Conservation (phyloP, 2,329 filamentous ascomycete species). For the Ophiocordyceps sinensis region DNA sequence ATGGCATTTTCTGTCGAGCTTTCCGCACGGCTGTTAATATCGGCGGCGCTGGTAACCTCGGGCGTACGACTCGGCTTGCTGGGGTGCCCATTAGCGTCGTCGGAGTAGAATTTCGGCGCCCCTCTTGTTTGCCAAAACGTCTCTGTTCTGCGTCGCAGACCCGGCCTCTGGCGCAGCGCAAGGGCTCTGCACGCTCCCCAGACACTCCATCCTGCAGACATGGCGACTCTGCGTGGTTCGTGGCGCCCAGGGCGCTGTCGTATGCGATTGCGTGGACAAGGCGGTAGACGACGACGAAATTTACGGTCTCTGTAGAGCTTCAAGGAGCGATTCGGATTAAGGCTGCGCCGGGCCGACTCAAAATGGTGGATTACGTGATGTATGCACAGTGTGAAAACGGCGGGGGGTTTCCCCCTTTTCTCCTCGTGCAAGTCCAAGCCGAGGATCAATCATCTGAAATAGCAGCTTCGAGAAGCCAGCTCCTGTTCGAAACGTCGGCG, state of each 20-base stretch:
- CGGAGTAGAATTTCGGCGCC: slow-evolving; percentile 15
- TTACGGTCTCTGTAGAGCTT: slow-evolving; percentile 1
- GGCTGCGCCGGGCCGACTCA: slow-evolving; percentile 1
- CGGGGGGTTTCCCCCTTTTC: too few relatives aligned
- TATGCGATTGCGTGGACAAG: background rate
- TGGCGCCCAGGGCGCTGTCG: background rate
- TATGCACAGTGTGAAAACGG: too few relatives aligned
- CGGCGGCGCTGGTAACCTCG: slow-evolving; percentile 2
- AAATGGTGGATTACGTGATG: slow-evolving; percentile 1
- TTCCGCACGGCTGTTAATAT: background rate
- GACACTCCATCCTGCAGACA: slow-evolving; percentile 18
- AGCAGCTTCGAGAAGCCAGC: too few relatives aligned
- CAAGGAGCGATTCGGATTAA: slow-evolving; percentile 6
- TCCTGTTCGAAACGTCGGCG: too few relatives aligned
- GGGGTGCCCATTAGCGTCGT: slow-evolving; percentile 15
- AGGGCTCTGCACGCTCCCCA: slow-evolving; percentile 21
- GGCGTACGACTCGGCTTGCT: slow-evolving; percentile 8
- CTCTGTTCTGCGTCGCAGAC: slow-evolving; percentile 9
- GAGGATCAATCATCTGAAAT: too few relatives aligned
- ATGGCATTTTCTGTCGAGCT: background rate
- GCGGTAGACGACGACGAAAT: slow-evolving; percentile 3
- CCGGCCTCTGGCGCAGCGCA: slow-evolving; percentile 13
- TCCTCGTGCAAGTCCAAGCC: too few relatives aligned
- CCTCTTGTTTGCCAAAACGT: slow-evolving; percentile 9
- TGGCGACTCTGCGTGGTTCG: slow-evolving; percentile 6